These are phyloP conservation scores for Paecilomyces sp. DNA, from an alignment of 2,329 filamentous ascomycete genomes.

Conservation along the genomic window DNA sequence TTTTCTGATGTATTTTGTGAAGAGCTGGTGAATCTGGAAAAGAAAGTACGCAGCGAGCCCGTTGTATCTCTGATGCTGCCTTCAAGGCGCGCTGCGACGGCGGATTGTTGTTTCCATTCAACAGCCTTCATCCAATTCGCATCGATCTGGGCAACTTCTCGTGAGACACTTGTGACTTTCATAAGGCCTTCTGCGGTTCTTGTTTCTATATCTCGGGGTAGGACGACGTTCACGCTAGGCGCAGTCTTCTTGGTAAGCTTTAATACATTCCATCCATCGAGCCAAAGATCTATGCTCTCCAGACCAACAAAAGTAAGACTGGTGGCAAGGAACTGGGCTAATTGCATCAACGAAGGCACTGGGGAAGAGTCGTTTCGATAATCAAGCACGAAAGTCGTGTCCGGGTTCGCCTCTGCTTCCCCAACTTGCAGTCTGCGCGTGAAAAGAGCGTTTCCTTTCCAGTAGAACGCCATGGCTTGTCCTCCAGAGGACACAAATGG, in stretches of 20 bases:
- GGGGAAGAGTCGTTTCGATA: slow-evolving; percentile 85
- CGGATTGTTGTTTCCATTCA: slow-evolving; percentile 65
- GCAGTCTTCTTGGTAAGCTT: slow-evolving; percentile 78
- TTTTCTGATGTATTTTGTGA: slow-evolving; percentile 43
- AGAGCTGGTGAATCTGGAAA: slow-evolving; percentile 64
- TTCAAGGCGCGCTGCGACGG: slow-evolving; percentile 25
- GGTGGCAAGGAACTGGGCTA: slow-evolving; percentile 88
- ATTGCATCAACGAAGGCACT: slow-evolving; percentile 73
- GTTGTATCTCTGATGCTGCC: slow-evolving; percentile 35
- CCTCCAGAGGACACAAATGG: slow-evolving; percentile 90
- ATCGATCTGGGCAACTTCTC: slow-evolving; percentile 86
- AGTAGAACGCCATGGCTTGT: slow-evolving; percentile 97
- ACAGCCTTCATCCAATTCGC: slow-evolving; percentile 82
- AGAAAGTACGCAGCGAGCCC: slow-evolving; percentile 69
- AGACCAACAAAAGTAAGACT: slow-evolving; percentile 93
- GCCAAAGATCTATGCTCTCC: slow-evolving; percentile 77
- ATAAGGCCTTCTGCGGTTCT: slow-evolving; percentile 82
- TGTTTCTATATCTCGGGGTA: slow-evolving; percentile 74
- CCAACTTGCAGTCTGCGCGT: slow-evolving; percentile 76
- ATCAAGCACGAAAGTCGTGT: slow-evolving; percentile 91
- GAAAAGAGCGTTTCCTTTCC: slow-evolving; percentile 97
- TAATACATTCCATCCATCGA: slow-evolving; percentile 80
- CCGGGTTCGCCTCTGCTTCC: slow-evolving; percentile 54
- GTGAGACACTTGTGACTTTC: slow-evolving; percentile 72
- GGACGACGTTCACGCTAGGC: slow-evolving; percentile 61